Base-by-base conservation (phyloP, 208 protist genomes). In the Leishmania amazonensis region DNA sequence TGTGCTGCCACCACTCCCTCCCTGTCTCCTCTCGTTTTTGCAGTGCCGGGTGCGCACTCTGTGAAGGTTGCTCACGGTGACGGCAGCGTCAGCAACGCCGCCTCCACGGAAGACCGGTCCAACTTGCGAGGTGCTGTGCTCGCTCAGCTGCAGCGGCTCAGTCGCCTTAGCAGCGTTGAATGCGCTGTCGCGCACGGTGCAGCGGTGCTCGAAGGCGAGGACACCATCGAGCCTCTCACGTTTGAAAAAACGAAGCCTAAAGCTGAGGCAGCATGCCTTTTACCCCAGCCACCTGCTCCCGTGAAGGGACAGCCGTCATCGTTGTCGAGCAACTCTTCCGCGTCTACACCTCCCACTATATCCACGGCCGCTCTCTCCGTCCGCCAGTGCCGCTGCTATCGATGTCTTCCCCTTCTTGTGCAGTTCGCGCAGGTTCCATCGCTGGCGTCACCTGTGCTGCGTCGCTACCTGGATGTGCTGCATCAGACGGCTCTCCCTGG, bases 91-190 rank as follows among this genome's bases (percentile, higher is more conserved):
- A 45, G 60, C 75, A 51, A 15, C 75, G 28, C 11, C 58, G 60
- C 24, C 4, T 17, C 75, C 7, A 38, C 53, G 31, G 79, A 81
- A 60, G 73, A 81, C 15, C 81, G 83, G n/a, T 72, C 75, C 19
- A 87, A 83, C 15, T 57, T 95, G 85, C 89, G 86, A 49, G 81
- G 81, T 31, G 87, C 81, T 40, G 87, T 87, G 42, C 42, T 87
- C 49, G 75, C 79, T 49, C 92, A 96, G 81, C 79, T 91, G 64
- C 85, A 83, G 24, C 90, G 92, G 0, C 86, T 96, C 35, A 45
- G 86, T 35, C 53, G 38, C 53, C 24, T 62, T 15, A 49, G 72
- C 13, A 35, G 49, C 6, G 31, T 6, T 60, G 72, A 58, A 42
- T 42, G 51, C 35, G 42, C 17, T 67, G 75, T 53, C 49, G 64